phyloP scores from a whole-genome alignment of 2,329 filamentous ascomycete genomes.

The Talaromyces sp. region DNA sequence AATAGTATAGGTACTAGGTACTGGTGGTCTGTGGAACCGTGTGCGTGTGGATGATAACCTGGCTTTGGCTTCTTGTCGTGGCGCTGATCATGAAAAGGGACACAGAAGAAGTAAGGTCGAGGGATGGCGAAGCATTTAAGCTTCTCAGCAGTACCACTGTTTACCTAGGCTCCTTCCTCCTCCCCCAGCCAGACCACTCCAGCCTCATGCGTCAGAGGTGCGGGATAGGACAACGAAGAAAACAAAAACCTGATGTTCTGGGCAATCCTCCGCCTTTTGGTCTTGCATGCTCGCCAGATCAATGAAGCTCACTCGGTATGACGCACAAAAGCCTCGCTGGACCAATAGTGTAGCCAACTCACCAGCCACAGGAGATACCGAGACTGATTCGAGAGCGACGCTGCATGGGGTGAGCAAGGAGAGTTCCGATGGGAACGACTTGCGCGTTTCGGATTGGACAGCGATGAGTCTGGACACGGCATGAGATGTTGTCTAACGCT shows the following conservation, averaged over 20 bases:
- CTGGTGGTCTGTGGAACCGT: not conserved
- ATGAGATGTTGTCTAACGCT: not conserved
- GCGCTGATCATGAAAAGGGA: too few relatives aligned
- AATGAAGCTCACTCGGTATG: slow-evolving; percentile 3
- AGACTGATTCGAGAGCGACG: not conserved
- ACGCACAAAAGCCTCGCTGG: not conserved
- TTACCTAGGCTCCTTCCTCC: not conserved
- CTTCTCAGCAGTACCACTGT: not conserved
- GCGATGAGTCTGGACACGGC: not conserved
- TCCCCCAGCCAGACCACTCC: not conserved
- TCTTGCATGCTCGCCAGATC: not conserved
- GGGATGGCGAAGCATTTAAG: slow-evolving; percentile 14
- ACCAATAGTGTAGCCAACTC: not conserved
- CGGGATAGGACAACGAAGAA: not conserved
- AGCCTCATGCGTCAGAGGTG: slow-evolving; percentile 13
- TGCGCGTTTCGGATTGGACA: not conserved
- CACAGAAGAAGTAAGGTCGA: not conserved
- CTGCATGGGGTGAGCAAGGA: slow-evolving; percentile 4
- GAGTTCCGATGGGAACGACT: not conserved
- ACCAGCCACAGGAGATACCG: not conserved
- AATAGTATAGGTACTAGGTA: not conserved
- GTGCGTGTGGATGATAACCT: not conserved
- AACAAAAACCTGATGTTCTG: not conserved
- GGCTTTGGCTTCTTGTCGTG: not conserved
- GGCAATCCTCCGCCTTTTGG: not conserved